Base-by-base conservation (phyloP, 2,329 filamentous ascomycete species). In the Colletotrichum noveboracense region DNA sequence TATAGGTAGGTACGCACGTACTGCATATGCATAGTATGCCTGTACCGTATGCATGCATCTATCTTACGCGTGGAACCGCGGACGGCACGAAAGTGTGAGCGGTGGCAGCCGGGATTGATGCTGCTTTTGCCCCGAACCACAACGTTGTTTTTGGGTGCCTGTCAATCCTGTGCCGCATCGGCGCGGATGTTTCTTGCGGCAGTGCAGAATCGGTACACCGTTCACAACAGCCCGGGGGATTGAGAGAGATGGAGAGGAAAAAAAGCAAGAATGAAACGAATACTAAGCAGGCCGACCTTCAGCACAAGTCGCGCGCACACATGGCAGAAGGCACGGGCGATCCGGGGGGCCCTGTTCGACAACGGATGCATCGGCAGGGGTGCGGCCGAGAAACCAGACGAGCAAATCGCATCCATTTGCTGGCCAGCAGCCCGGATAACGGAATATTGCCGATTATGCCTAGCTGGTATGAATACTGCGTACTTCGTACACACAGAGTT, bases 381-480 rank as follows among this genome's bases (percentile, higher is more conserved):
- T 66, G 21, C 26, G 38, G 16, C 36, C 58, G 56, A 26, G 62
- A 56, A 64, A 68, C 64, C 69, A 68, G 69, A 75, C 69, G 73
- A 73, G 73, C 73, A 68, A 75, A 67, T 75, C 62, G 73, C 69
- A 73, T 67, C 70, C 64, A 56, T 64, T 62, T 64, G 62, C 69
- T 73, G 64, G 56, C 64, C 43, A 30, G 62, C 28, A 68, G 64
- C 62, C 62, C 73, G 73, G 73, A 73, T 75, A 75, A 73, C 56
- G 43, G 62, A 52, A 72, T 73, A 68, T 65, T 68, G 16, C 55
- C 69, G 58, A 66, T 12, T 56, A 16, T 56, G 52, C 36, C 36
- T 16, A 38, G 36, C 36, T 38, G 36, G 21, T 48, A 13, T 48
- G 43, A n/a, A n/a, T 21, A 36, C 34, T 36, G 34, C 34, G 34